Evolutionary conservation across 176 grass and related monocot species (phyloP).

Genomic region (Zea mays): DNA sequence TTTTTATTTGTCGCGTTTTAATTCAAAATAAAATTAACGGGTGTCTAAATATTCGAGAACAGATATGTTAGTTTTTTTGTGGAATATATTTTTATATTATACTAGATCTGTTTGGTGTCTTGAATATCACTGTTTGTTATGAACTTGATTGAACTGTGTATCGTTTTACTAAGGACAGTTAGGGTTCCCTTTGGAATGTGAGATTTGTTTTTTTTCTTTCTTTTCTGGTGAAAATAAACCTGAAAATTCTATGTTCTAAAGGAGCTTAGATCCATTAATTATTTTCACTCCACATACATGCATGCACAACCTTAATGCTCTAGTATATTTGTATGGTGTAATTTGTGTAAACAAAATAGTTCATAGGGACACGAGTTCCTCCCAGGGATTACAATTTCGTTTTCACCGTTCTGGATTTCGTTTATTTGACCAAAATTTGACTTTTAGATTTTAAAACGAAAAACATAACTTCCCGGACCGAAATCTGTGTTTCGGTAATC

Average conservation of each 20-base stretch:
- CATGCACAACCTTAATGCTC: background rate
- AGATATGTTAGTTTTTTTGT: too few species aligned
- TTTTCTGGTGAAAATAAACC: background rate
- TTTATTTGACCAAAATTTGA: too few species aligned
- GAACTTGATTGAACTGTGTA: background rate
- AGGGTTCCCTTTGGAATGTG: background rate
- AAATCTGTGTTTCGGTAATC: too few species aligned
- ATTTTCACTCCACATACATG: background rate
- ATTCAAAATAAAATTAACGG: too few species aligned
- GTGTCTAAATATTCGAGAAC: too few species aligned
- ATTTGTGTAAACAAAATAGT: background rate
- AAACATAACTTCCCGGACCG: too few species aligned
- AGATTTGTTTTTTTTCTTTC: background rate
- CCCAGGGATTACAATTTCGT: too few species aligned
- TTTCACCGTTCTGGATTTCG: too few species aligned
- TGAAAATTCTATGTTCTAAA: background rate
- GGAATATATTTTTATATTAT: background rate
- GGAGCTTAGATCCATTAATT: too few species aligned
- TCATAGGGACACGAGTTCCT: too few species aligned
- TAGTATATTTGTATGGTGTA: background rate
- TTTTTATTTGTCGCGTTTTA: too few species aligned
- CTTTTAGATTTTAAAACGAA: too few species aligned
- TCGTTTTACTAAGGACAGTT: background rate
- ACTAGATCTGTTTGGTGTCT: background rate
- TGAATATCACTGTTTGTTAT: background rate